Base-by-base conservation (phyloP, 2,329 filamentous ascomycete species). In the Emericellopsis cladophorae region DNA sequence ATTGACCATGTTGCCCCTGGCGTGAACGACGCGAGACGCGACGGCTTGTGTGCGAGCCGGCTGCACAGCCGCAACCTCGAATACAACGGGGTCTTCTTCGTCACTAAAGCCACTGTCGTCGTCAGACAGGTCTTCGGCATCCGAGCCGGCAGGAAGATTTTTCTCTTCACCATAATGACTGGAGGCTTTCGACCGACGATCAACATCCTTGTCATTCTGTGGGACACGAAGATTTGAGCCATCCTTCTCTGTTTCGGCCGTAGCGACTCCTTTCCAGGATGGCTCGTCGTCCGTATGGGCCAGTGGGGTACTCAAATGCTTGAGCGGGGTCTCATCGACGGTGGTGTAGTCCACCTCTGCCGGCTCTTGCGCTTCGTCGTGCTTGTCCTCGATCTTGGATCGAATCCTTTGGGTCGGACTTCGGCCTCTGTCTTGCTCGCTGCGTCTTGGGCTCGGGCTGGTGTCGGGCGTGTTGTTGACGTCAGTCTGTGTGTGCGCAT, bases 1-100 rank as follows among this genome's bases (percentile, higher is more conserved):
- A 36, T 78, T 88, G 23, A 95, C 85, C 39, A 95, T 67, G 39
- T 82, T 81, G 21, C 87, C 85, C 53, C 84, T 82, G 32, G 78
- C 81, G 24, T 74, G 70, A 42, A 88, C 77, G 42, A 78, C 72
- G 41, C 82, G 76, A 2, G 82, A 77, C 3, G 74, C 72, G 37
- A 77, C 65, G 33, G 76, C 72, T 40, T 77, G 72, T 7, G 71
- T 68, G 33, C 56, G 53, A 14, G 76, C 64, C 14, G 72, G 70
- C 45, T 76, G 70, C 16, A 71, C 66, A 14, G 74, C 67, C 5
- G 71, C 76, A 40, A 85, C 73, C 51, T 85, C 79, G 44, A 79
- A 83, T 24, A 88, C 72, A 29, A 86, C 66, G 2, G 80, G 72
- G 51, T 83, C 79, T 47, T 84, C 75, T 2, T 70, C 68, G 2